Percentiles rank a stretch among this genome's conserved stretches.
Evolutionary conservation across 148 eudicot genomes (phyloP).

Genomic region (Talinum fruticosum): DNA sequence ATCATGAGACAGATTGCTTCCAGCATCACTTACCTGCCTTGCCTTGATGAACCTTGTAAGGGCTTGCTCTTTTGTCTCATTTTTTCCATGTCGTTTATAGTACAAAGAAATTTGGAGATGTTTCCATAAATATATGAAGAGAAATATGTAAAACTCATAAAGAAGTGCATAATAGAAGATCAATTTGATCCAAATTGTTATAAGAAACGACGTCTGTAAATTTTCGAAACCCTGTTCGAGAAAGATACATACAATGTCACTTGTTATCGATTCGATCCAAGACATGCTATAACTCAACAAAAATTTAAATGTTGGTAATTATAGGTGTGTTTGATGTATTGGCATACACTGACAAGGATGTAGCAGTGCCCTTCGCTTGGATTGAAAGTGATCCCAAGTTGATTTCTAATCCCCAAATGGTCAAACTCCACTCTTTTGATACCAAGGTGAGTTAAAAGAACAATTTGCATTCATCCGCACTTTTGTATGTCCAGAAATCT

Average conservation of each 20-base stretch:
- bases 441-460: conserved; percentile 60
- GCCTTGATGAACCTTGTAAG: conserved; percentile 96
- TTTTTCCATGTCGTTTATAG: neutral
- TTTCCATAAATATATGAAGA: too few species aligned
- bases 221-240: too few species aligned
- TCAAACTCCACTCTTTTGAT: conserved; percentile 88
- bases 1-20: conserved; percentile 97
- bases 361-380: conserved; percentile 87
- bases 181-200: too few species aligned
- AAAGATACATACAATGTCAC: too few species aligned
- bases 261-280: too few species aligned
- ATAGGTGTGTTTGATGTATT: conserved; percentile 90
- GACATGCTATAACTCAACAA: too few species aligned
- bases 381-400: conserved; percentile 93
- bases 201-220: too few species aligned
- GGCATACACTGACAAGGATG: conserved; percentile 86
- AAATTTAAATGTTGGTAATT: conserved; percentile 10
- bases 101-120: too few species aligned
- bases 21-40: conserved; percentile 94
- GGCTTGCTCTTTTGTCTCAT: neutral
- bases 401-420: conserved; percentile 92
- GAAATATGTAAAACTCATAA: too few species aligned
- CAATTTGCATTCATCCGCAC: neutral
- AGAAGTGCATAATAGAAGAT: too few species aligned
- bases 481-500: neutral